Base-by-base conservation (phyloP, 352 stramenopile genomes). In the Pythium brassicae region DNA sequence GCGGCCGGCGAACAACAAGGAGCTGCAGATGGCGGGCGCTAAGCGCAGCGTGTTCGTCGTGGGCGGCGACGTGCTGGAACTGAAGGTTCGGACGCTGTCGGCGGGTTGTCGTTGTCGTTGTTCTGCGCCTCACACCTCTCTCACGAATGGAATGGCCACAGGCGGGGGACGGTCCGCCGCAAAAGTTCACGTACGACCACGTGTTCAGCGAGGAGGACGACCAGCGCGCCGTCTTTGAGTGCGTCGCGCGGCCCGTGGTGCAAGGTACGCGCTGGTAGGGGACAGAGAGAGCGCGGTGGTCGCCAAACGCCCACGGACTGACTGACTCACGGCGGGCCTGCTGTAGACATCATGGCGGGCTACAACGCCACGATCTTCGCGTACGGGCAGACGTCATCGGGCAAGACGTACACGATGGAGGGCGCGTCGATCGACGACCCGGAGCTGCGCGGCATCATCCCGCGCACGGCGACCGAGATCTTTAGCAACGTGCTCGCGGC, bases 291-390 rank as follows among this genome's bases (percentile, higher is more conserved):
- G n/a, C n/a, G n/a, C n/a, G n/a, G n/a, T n/a, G n/a, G n/a, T n/a
- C n/a, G n/a, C n/a, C n/a, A n/a, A n/a, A n/a, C n/a, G n/a, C n/a
- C n/a, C n/a, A n/a, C n/a, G n/a, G n/a, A n/a, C n/a, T n/a, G n/a
- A n/a, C n/a, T n/a, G n/a, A n/a, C n/a, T n/a, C n/a, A n/a, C n/a
- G n/a, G n/a, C n/a, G n/a, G n/a, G n/a, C 25, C 42, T 55, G 1
- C 6, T 6, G 22, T 44, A 90, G 86, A 96, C 67, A 86, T 97
- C 34, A 89, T 97, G 68, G 72, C 87, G 44, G 92, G 92, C 7
- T 98, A 97, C 69, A 97, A 98, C 57, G 92, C 86, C 1, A 97
- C 91, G 32, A 96, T 98, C 57, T 97, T 98, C 53, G 90, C 92
- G 4, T 98, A 97, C 61, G 89, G 89, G 4, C 89, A 97, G 69